Base-by-base conservation (phyloP, 176 grass and related monocot species). In the Elymus sibiricus region DNA sequence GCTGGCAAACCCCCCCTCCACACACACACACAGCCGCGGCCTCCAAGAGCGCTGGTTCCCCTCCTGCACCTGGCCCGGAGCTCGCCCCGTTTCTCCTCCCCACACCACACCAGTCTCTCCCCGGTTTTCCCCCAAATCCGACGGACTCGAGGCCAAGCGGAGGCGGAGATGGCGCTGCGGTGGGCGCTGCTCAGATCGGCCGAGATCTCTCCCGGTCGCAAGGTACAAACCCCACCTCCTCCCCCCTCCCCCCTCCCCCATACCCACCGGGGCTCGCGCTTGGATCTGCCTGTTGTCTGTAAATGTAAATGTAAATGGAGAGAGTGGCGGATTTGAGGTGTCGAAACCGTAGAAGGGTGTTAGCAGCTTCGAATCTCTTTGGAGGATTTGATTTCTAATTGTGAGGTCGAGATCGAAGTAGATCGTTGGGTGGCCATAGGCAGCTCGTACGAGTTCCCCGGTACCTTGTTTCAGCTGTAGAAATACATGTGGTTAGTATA, bases 141-240 rank as follows among this genome's bases (percentile, higher is more conserved):
- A 62, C 68, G 26, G 62, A 16, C 71, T 70, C 78, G 62, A 60
- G 69, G 69, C 76, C 28, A 61, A 73, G 38, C 40, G 59, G 80
- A 73, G 76, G 76, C 85, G 82, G 90, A 43, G 77, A 91, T 91
- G 90, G 85, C 86, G 90, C 82, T 91, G 86, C 82, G 90, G 65
- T 77, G 90, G 63, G 86, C 90, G 82, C 82, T 91, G 9, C 77
- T 91, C 51, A 91, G 77, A 84, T 91, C 86, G 24, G 39, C 62
- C n/a, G 89, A 80, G 81, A 91, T 87, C 75, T 91, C 89, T 60
- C 59, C 76, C 53, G 82, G 76, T 75, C 86, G 70, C 51, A 91
- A 91, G 90, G 90, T 91, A 42, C 70, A 32, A 53, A 2, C 51
- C n/a, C 29, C 10, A 19, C 0, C 39, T 47, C 27, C 26, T 29